Evolutionary conservation across 1,284 basidiomycete genomes (phyloP), one percentile per base, ranked within the genome.

Genomic region (Cryptococcus sp.): DNA sequence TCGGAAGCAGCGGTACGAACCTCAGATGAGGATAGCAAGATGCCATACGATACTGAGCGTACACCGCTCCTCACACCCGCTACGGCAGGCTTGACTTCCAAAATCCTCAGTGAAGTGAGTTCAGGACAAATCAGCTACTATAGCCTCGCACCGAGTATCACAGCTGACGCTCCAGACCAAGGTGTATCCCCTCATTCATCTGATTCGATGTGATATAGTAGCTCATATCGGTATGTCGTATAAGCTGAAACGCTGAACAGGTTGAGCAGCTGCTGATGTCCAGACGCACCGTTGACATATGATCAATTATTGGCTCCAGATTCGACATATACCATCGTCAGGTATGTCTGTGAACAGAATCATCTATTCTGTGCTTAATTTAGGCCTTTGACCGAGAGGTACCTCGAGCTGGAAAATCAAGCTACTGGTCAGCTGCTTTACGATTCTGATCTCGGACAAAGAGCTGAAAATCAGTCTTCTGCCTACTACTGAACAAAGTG

Each of bases 401-500:
- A 76, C 50, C 59, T 72, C 7, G 61, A 61, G 4, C 40, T 67
- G 41, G 59, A 67, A 45, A 76, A 74, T 54, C 72, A 74, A 34
- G 61, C 69, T 2, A 71, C 66, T 22, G 68, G 73, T 75, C 32
- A 50, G 67, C 49, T 16, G 19, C n/a, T 21, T 21, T 14, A 7
- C 41, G 7, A 19, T 7, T 5, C 41, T 45, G 16, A 19, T 13
- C 32, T 18, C n/a, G 14, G 40, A 31, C 13, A 14, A 25, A 45
- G 42, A 79, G 82, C 23, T 50, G 37, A 23, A 32, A 23, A 18
- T 4, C 49, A 77, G 85, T 91, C 5, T 96, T 96, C 72, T 91
- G 89, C 63, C 81, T 93, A 53, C 83, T 97, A 10, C 78, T 97
- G 50, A 94, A 91, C 72, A 84, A 88, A 43, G 83, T 92, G 11